Percentiles rank a stretch among this genome's conserved stretches.
These are phyloP conservation scores for Auricularia cornea DNA, from an alignment of 768 basidiomycete species.

Conservation along the genomic window DNA sequence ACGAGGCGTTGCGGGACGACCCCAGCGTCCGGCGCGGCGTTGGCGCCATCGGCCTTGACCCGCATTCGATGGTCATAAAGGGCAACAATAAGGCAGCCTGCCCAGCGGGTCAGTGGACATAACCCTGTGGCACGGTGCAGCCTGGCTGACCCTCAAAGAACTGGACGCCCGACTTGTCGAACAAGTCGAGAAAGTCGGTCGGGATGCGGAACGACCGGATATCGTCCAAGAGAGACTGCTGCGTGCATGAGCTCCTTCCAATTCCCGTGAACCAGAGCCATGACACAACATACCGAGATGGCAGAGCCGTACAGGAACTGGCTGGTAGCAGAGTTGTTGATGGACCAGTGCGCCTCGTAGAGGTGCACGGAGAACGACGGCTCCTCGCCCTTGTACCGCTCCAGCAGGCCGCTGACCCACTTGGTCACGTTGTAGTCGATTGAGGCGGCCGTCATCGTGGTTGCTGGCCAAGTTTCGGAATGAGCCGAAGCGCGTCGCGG, in stretches of 20 bases:
- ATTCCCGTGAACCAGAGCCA: background rate
- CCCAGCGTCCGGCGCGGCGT: slow-evolving; percentile 50
- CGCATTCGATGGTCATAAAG: slow-evolving; percentile 67
- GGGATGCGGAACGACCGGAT: slow-evolving; percentile 78
- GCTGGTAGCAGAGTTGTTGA: slow-evolving; percentile 56
- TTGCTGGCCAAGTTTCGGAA: background rate
- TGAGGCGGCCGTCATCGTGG: slow-evolving; percentile 5
- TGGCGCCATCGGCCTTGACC: slow-evolving; percentile 35
- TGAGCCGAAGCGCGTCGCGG: too few species aligned
- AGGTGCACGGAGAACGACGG: slow-evolving; percentile 77
- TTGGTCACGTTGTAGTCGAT: slow-evolving; percentile 69
- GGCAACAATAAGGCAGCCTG: slow-evolving; percentile 83
- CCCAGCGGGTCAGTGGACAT: background rate
- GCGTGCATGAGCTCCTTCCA: slow-evolving; percentile 2
- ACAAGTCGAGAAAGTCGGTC: slow-evolving; percentile 74
- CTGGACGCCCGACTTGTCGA: slow-evolving; percentile 61
- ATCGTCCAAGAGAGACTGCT: slow-evolving; percentile 72
- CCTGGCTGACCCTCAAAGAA: slow-evolving; percentile 80
- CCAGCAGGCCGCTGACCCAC: slow-evolving; percentile 51
- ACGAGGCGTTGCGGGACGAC: slow-evolving; percentile 51
- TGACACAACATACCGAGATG: slow-evolving; percentile 42
- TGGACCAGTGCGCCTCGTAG: slow-evolving; percentile 71
- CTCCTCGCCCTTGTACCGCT: slow-evolving; percentile 43
- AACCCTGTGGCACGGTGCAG: too few species aligned
- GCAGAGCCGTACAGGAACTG: slow-evolving; percentile 78